Conservation (phyloP, 2,329 filamentous ascomycete species). For the Penicillium sp. region DNA sequence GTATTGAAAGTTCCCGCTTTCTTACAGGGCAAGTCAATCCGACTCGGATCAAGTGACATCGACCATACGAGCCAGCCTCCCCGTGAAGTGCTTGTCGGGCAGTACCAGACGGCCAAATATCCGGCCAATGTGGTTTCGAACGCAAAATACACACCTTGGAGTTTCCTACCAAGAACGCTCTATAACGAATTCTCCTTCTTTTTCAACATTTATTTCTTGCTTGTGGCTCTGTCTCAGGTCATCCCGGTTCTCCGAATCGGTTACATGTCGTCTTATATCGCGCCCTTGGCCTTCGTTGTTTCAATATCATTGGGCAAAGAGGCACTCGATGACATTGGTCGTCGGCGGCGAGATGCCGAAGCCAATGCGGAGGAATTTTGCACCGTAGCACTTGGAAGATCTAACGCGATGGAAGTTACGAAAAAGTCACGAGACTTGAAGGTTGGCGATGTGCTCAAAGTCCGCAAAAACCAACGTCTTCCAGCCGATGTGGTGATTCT, state of each 20-base stretch:
- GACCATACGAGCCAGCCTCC: conserved; percentile 53
- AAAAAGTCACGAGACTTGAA: conserved; percentile 85
- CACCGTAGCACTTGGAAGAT: conserved; percentile 64
- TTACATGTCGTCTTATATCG: conserved; percentile 91
- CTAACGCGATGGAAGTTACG: conserved; percentile 60
- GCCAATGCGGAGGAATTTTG: conserved; percentile 89
- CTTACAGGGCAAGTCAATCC: conserved; percentile 23
- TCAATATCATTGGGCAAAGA: conserved; percentile 92
- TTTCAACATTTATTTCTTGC: conserved; percentile 98
- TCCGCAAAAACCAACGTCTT: conserved; percentile 86
- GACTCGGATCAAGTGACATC: conserved; percentile 35
- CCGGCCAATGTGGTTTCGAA: conserved; percentile 92
- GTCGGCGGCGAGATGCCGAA: conserved; percentile 82
- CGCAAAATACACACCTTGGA: conserved; percentile 94
- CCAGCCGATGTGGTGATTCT: conserved; percentile 92
- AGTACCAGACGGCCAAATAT: conserved; percentile 68
- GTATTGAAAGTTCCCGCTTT: conserved; percentile 56
- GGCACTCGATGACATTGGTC: conserved; percentile 85
- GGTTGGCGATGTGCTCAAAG: conserved; percentile 91
- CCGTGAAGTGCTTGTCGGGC: conserved; percentile 71
- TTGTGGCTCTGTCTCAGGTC: conserved; percentile 89
- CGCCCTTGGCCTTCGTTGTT: conserved; percentile 86
- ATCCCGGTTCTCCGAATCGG: conserved; percentile 87
- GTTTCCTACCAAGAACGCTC: conserved; percentile 86
- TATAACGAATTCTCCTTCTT: conserved; percentile 99